phyloP scores from a whole-genome alignment of 2,329 filamentous ascomycete genomes.

The Fusarium zealandicum region DNA sequence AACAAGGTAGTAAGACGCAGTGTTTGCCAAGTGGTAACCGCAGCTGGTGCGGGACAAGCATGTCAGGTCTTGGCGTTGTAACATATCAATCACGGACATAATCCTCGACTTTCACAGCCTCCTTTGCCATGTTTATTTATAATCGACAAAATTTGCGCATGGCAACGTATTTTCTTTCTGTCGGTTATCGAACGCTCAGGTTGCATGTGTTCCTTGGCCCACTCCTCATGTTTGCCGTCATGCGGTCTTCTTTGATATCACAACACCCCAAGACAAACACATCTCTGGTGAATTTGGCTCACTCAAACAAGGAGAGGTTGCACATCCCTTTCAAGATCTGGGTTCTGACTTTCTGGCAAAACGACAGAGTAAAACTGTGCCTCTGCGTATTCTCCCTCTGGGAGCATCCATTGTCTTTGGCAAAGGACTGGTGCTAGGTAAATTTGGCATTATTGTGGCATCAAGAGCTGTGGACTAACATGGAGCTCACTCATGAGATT shows the following conservation, averaged over 20 bases:
- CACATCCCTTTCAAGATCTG: neutral
- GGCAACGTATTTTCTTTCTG: too few relatives aligned
- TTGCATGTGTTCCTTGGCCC: too few relatives aligned
- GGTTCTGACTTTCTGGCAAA: neutral
- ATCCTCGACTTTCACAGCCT: neutral
- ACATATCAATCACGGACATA: neutral
- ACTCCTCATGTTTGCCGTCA: neutral
- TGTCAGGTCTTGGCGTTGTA: neutral
- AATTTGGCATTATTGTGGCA: neutral
- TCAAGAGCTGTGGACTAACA: neutral
- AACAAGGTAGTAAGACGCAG: neutral
- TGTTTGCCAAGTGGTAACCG: neutral
- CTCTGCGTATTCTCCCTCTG: neutral
- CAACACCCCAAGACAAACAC: neutral
- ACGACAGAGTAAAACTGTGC: neutral
- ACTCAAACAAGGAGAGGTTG: neutral
- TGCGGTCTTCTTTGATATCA: neutral
- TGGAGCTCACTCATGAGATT: slow-evolving; percentile 11
- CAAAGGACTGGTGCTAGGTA: slow-evolving; percentile 1
- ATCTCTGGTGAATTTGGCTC: too few relatives aligned
- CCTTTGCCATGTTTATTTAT: neutral
- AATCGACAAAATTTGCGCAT: neutral
- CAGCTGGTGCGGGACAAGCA: neutral
- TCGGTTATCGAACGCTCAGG: too few relatives aligned
- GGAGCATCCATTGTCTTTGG: slow-evolving; percentile 7